Evolutionary conservation across 2,329 filamentous ascomycete genomes (phyloP), one percentile per base, ranked within the genome.

Genomic region (Pseudocercospora crystallina): DNA sequence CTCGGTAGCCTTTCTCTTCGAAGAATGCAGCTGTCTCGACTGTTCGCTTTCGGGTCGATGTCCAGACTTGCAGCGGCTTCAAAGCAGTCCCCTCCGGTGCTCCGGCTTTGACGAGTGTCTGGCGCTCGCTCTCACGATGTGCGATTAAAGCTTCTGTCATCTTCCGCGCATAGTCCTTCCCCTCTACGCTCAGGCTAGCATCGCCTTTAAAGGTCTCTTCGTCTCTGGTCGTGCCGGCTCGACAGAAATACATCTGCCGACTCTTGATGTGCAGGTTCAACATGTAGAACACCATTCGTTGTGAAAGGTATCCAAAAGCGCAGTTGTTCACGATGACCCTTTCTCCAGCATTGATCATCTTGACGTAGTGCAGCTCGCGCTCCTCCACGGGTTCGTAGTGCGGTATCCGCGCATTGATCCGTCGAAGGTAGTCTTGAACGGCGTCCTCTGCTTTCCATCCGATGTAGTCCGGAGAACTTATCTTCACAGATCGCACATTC

Each of bases 351-450:
- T 99, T 99, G 69, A 97, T 95, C 92, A 99, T 96, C 76, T 96
- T 96, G 74, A 99, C 92, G 73, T 92, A 99, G 69, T 97, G 96
- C 57, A 99, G 80, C 60, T 97, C 91, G 29, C 81, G 80, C 70
- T 99, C 94, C 63, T 91, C 82, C 90, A 99, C 97, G 1, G 90
- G 95, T 73, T 99, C 91, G 62, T 96, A 99, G 52, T 92, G 86
- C 14, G 94, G 94, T 53, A 99, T 99, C 61, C 94, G 89, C 62
- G 89, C 86, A 57, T 90, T 85, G 66, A 99, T 97, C 43, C 94
- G 85, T 56, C 85, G 82, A 34, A 99, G 81, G 65, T 99, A 99
- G 63, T 96, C 84, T 65, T 89, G 86, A 29, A 96, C 91, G 2
- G 94, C 94, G 66, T 96, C 91, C 58, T 95, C 87, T 10, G 91